Conservation (phyloP, 169 alveolate genomes). For the Plasmodium gaboni region DNA sequence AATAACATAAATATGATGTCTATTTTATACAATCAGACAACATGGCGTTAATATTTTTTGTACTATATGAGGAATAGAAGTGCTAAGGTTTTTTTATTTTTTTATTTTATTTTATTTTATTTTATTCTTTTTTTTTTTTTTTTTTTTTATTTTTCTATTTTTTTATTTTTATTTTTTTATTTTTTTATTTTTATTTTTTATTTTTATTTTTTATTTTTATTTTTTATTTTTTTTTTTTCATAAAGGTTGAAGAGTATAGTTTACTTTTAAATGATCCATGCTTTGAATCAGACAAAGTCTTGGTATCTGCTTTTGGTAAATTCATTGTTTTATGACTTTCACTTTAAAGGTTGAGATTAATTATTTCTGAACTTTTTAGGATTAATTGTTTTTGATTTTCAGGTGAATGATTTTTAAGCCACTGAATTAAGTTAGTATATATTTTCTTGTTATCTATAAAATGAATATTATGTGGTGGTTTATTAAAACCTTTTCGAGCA, state of each 20-base stretch:
- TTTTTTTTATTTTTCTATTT: no score
- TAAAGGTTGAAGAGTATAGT: slow-evolving; percentile 20
- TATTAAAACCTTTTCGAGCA: slow-evolving; percentile 64
- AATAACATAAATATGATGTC: slow-evolving; percentile 6
- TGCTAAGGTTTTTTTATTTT: no score
- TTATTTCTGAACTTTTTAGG: slow-evolving; percentile 2
- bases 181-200: no score
- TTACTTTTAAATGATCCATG: slow-evolving; percentile 14
- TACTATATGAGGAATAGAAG: slow-evolving; percentile 1
- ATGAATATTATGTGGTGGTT: slow-evolving; percentile 68
- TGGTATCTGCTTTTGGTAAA: background rate
- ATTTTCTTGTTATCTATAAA: slow-evolving; percentile 65
- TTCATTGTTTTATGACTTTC: slow-evolving; percentile 26
- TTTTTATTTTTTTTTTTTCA: slow-evolving; percentile 10
- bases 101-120: no score
- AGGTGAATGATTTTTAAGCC: slow-evolving; percentile 61
- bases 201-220: background rate
- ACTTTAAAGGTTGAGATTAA: background rate
- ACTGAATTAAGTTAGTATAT: slow-evolving; percentile 6
- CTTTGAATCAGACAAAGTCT: slow-evolving; percentile 12
- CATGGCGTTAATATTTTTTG: slow-evolving; percentile 13
- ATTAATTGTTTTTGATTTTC: slow-evolving; percentile 29
- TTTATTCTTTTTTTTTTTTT: no score
- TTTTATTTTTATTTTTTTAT: no score
- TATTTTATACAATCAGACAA: slow-evolving; percentile 10